Evolutionary conservation across 176 grass and related monocot species (phyloP).

Genomic region (Oryza australiensis): DNA sequence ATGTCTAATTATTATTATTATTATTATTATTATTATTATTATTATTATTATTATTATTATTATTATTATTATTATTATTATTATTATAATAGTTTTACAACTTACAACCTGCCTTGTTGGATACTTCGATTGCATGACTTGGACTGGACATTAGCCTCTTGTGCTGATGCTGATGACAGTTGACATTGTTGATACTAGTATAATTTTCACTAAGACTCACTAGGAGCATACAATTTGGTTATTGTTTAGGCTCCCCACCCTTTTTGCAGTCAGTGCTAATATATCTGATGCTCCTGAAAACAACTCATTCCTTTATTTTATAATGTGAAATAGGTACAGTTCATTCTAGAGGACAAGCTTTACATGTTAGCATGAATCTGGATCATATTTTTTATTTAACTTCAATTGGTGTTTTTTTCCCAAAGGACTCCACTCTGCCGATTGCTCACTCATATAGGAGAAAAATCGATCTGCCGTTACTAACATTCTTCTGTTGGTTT

Average conservation of each 20-base stretch:
- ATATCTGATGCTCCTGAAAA: background rate
- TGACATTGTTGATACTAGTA: background rate
- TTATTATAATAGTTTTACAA: background rate
- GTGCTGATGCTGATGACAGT: background rate
- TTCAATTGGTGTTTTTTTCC: background rate
- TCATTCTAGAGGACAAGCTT: background rate
- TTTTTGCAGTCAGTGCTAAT: background rate
- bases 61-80: too few species aligned
- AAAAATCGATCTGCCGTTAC: background rate
- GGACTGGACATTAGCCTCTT: background rate
- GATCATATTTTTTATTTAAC: background rate
- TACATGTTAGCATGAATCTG: background rate
- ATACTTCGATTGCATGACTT: background rate
- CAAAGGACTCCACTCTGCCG: too few species aligned
- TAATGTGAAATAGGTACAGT: background rate
- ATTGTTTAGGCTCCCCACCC: background rate
- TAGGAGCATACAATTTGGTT: background rate
- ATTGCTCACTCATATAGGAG: too few species aligned
- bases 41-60: too few species aligned
- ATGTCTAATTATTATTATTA: background rate
- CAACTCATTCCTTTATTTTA: background rate
- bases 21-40: too few species aligned
- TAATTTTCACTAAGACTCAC: too few species aligned
- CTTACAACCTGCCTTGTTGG: slow-evolving; percentile 6
- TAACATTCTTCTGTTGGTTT: background rate